These are phyloP conservation scores for Trifolium subterraneum DNA, from an alignment of 306 rosid species.

Conservation along the genomic window DNA sequence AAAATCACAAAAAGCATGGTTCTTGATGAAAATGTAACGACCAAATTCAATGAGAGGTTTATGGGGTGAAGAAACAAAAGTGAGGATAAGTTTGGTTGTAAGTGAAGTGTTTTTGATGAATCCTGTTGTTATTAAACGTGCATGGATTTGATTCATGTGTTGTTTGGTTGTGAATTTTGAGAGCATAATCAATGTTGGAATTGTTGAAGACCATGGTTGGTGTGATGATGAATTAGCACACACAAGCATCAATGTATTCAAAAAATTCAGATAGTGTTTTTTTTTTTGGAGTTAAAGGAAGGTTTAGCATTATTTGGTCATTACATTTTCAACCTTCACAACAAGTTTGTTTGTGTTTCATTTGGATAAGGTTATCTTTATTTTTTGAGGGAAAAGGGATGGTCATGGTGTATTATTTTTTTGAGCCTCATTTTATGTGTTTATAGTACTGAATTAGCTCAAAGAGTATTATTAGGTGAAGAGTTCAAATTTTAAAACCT, in stretches of 20 bases:
- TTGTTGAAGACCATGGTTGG: slow-evolving; percentile 65
- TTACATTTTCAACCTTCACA: slow-evolving; percentile 7
- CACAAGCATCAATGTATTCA: slow-evolving; percentile 52
- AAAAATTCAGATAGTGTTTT: background rate
- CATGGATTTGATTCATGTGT: slow-evolving; percentile 67
- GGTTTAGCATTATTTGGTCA: background rate
- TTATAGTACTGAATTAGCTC: background rate
- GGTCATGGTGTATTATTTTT: background rate
- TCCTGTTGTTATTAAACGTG: slow-evolving; percentile 63
- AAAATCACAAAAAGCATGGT: slow-evolving; percentile 47
- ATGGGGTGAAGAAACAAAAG: slow-evolving; percentile 68
- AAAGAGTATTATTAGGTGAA: too few species aligned
- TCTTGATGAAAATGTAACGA: slow-evolving; percentile 67
- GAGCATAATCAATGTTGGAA: slow-evolving; percentile 52
- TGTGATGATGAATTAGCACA: slow-evolving; percentile 55
- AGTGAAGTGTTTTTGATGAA: slow-evolving; percentile 46
- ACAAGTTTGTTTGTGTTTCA: background rate
- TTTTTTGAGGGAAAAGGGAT: background rate
- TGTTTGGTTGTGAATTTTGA: slow-evolving; percentile 59
- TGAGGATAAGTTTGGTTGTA: slow-evolving; percentile 62
- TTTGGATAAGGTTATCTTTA: slow-evolving; percentile 49
- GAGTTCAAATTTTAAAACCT: too few species aligned
- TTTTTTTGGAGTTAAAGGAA: background rate
- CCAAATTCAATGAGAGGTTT: slow-evolving; percentile 64
- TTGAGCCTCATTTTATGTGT: background rate